Evolutionary conservation across 352 stramenopile genomes (phyloP), one percentile per base, ranked within the genome.

Genomic region (Phytophthora hybrid): DNA sequence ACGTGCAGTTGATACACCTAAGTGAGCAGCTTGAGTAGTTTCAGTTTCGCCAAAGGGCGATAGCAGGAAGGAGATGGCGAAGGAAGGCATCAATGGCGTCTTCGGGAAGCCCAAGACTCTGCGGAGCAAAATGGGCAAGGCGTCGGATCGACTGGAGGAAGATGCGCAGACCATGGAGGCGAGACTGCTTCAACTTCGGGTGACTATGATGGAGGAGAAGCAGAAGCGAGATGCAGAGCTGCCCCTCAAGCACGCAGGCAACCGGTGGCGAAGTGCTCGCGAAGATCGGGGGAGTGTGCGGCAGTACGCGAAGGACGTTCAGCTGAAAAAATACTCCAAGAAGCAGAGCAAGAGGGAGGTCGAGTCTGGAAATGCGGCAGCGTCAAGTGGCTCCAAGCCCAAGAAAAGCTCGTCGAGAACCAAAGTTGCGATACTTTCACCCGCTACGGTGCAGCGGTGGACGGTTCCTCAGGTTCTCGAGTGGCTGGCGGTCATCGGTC

Each of bases 131-230:
- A 9, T 53, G 29, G 39, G 14, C 1, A 86, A 85, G 57, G 57
- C 82, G 11, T 91, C 84, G 8, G 78, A 91, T 23, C 78, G 81
- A n/a, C 82, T 95, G 4, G 83, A 93, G 66, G 79, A 88, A 76
- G 88, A 95, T 79, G 83, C 88, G 0, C 79, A 85, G 37, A 75
- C 73, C 11, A 95, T 95, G 88, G 88, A 93, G 51, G 74, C 79
- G 57, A 86, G 87, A 10, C 70, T 95, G 41, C 65, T 74, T 1
- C 82, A 91, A 51, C 59, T 95, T 13, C 77, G 78, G 6, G 54
- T 90, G 56, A 83, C 78, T 14, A 88, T 94, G 83, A 64, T 83
- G 3, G 80, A 93, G 57, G 85, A 95, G 54, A 91, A 92, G 59
- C 69, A 89, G 57, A 85, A 82, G 49, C 74, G 87, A 16, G 82